Evolutionary conservation across 257 asterid species (phyloP), one percentile per base, ranked within the genome.

Genomic region (Lantana camara): DNA sequence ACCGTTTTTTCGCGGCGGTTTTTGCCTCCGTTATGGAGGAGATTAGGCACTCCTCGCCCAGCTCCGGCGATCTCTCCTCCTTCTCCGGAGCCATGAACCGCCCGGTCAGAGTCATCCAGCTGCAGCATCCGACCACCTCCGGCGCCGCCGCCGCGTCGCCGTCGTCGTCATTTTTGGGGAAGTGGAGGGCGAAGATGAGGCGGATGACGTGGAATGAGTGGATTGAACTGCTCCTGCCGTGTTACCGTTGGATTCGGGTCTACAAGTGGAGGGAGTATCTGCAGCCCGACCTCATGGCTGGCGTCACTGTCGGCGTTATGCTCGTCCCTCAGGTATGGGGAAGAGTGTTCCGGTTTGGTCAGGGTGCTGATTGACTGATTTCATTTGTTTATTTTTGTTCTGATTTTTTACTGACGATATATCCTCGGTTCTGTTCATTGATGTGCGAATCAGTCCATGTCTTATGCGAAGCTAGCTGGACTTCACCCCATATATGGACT

Each of bases 391-490:
- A 7, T 1, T 15, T 23, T 63, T 27, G n/a, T 40, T 19, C 19
- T 55, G 24, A 27, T 73, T 27, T n/a, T 47, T 34, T 12, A 47
- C 41, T 55, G 62, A 16, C 66, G 58, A 56, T 59, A 20, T 57
- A 69, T 34, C 45, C 7, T 59, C 55, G 37, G 7, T 15, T 59
- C 34, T 74, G 40, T 44, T 57, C 54, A 24, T 73, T 73, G 54
- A 27, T 72, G 67, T 48, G 65, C 58, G 20, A 30, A 61, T 10
- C 91, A 94, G 99, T 90, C 99, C 45, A 94, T 94, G 99, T 94
- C 99, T 42, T 90, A 94, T 51, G 99, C 99, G 29, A 94, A 94
- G 95, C 89, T 94, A 64, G 99, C 99, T 53, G 99, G 96, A 58
- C 92, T 94, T 62, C 93, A 86, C 67, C 97, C 99, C 14, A 94